Evolutionary conservation across 2,329 filamentous ascomycete species (phyloP), one percentile per base, ranked within the genome.

Genomic region (Botrytis deweyae): DNA sequence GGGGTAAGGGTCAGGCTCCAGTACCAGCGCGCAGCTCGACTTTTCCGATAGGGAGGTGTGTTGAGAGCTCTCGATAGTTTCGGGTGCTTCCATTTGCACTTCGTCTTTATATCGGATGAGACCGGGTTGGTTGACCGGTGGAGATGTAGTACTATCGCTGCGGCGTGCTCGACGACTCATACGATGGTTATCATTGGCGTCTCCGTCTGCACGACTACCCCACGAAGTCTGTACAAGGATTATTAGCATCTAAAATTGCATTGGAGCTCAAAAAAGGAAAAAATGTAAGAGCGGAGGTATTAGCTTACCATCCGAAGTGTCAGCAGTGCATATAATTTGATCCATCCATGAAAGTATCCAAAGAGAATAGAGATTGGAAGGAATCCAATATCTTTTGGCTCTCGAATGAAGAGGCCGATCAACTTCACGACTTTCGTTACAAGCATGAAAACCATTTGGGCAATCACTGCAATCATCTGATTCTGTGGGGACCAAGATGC

Each of bases 341-440:
- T 95, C 75, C 94, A 83, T 75, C 95, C 94, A 82, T 98, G 95
- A 79, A 97, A 92, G 84, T 96, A 98, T 69, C 95, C 95, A 83
- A 98, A 98, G 22, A 94, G 76, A 78, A 98, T 90, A 58, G 94
- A 97, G n/a, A 95, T 86, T 0, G 93, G 94, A 69, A 97, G 86
- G 80, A 93, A 92, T 61, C 93, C 81, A 76, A 97, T 84, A 81
- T 98, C 95, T 78, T 88, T 88, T 7, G 95, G 94, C 82, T 97
- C 93, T 77, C 93, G 91, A 79, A 92, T 87, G 84, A 97, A 96
- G 79, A 98, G 90, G 16, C 93, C 94, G 79, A 96, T 85, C 72
- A 98, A 87, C 86, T 98, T 98, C 84, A 98, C 90, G 73, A 93
- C 92, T 85, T 98, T 98, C 82, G 92, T 95, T 81, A 94, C 93